Evolutionary conservation across 176 grass and related monocot genomes (phyloP).

Genomic region (Alopecurus myosuroides): DNA sequence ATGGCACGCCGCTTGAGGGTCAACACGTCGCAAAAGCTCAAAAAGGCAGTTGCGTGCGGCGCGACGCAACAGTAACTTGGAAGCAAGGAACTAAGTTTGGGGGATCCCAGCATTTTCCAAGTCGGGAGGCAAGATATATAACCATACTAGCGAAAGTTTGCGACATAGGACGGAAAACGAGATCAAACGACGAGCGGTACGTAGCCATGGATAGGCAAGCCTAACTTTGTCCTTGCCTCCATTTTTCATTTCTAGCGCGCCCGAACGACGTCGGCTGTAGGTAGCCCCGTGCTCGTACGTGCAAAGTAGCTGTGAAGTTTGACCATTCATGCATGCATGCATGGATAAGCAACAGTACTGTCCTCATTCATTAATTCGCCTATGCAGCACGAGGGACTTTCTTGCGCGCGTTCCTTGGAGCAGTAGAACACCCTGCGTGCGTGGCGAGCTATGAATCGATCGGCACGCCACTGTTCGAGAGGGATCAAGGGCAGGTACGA

Average conservation of each 20-base stretch:
- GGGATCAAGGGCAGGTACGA: neutral
- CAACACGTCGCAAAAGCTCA: neutral
- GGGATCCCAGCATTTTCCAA: neutral
- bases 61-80: neutral
- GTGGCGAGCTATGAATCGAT: neutral
- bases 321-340: neutral
- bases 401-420: slow-evolving; percentile 16
- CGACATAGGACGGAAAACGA: neutral
- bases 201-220: neutral
- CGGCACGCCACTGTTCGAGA: neutral
- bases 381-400: neutral
- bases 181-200: neutral
- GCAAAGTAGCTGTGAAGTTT: neutral
- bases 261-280: neutral
- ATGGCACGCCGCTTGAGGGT: neutral
- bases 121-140: neutral
- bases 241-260: neutral
- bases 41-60: neutral
- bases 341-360: neutral
- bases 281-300: neutral
- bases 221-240: neutral
- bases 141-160: neutral
- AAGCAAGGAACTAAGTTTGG: neutral
- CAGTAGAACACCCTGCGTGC: neutral
- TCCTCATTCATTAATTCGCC: neutral